Conservation (phyloP, 116 monocot species). For the Phalaenopsis hybrid region DNA sequence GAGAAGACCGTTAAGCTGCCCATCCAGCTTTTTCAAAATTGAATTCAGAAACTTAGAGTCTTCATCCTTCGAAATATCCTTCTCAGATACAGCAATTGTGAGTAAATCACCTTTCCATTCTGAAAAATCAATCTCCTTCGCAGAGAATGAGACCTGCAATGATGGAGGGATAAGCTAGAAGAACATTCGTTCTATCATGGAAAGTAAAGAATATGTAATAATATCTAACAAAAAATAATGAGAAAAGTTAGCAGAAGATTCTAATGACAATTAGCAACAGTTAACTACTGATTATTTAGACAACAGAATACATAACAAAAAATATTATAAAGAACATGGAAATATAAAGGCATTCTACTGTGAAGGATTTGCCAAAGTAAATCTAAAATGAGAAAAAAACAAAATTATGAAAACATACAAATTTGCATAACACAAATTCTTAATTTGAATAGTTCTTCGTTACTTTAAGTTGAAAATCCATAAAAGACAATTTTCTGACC, state of each 20-base stretch:
- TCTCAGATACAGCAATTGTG: slow-evolving; percentile 71
- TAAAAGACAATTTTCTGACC: no score
- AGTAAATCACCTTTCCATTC: slow-evolving; percentile 97
- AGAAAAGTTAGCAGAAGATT: background rate
- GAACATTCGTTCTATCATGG: background rate
- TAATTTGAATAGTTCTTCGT: no score
- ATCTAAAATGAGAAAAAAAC: background rate
- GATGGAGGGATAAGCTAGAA: background rate
- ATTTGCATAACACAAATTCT: no score
- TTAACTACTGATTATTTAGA: background rate
- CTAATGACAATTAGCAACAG: background rate
- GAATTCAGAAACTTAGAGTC: slow-evolving; percentile 67
- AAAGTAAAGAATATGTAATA: background rate
- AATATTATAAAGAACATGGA: background rate
- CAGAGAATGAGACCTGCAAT: slow-evolving; percentile 66
- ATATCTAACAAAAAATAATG: background rate
- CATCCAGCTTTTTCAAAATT: slow-evolving; percentile 66
- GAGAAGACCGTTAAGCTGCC: slow-evolving; percentile 58
- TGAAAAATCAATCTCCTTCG: slow-evolving; percentile 62
- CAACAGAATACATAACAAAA: background rate
- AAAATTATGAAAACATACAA: background rate
- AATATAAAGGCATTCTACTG: background rate
- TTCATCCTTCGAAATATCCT: slow-evolving; percentile 69
- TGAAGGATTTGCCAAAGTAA: background rate
- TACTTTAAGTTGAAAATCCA: no score